Conservation (phyloP, 78 protist species). For the Capsaspora owczarzaki region DNA sequence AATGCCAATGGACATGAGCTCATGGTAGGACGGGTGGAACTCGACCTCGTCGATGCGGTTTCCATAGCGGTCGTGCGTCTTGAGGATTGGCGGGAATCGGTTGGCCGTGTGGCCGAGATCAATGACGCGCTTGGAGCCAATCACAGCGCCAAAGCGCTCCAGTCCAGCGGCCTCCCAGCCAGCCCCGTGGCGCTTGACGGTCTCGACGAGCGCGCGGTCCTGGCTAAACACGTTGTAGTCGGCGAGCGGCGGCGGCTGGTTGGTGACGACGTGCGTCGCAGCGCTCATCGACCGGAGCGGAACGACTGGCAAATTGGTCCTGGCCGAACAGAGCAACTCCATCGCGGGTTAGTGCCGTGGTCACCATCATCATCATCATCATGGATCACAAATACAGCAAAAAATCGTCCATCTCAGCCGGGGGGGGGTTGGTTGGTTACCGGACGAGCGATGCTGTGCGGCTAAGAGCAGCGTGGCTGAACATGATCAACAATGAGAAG, state of each 20-base stretch:
- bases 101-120: not conserved
- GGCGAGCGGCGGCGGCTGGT: not conserved
- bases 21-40: conserved; percentile 20
- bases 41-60: conserved; percentile 19
- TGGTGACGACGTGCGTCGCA: not conserved
- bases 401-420: no score
- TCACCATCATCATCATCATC: no score
- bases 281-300: no score
- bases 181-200: not conserved
- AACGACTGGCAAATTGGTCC: no score
- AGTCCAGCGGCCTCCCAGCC: not conserved
- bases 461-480: no score
- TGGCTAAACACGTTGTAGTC: not conserved
- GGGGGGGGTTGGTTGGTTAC: no score
- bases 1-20: conserved; percentile 7
- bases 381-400: no score
- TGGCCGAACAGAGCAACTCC: no score
- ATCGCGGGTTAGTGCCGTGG: no score
- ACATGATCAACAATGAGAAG: no score
- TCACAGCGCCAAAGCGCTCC: not conserved
- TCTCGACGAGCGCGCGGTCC: not conserved
- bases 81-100: conserved; percentile 2
- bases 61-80: conserved; percentile 25
- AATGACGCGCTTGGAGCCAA: not conserved
- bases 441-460: no score